Evolutionary conservation across 805 yeast species (phyloP).

Genomic region (Yamadazyma olivae): DNA sequence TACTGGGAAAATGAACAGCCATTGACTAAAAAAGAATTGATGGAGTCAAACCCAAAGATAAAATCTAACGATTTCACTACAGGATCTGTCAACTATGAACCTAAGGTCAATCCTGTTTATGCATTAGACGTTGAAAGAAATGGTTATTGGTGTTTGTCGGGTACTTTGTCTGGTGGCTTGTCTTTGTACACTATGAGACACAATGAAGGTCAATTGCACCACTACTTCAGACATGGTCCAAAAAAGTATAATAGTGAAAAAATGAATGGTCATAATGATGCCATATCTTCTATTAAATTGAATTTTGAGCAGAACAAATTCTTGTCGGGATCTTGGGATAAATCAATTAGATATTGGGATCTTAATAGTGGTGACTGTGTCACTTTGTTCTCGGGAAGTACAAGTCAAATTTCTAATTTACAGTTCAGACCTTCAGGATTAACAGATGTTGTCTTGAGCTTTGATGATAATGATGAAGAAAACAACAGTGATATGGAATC

Average conservation of each 20-base stretch:
- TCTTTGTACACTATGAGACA: slow-evolving; percentile 78
- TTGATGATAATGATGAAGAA: slow-evolving; percentile 17
- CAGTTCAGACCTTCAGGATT: slow-evolving; percentile 66
- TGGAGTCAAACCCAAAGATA: slow-evolving; percentile 32
- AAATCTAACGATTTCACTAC: slow-evolving; percentile 31
- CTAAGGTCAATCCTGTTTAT: slow-evolving; percentile 78
- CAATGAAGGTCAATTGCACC: slow-evolving; percentile 76
- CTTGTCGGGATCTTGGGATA: slow-evolving; percentile 91
- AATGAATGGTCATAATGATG: slow-evolving; percentile 56
- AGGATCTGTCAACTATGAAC: slow-evolving; percentile 47
- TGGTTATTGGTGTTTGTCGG: slow-evolving; percentile 81
- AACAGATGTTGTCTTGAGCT: slow-evolving; percentile 36
- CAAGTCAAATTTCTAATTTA: slow-evolving; percentile 78
- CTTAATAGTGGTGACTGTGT: slow-evolving; percentile 62
- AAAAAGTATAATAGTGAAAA: slow-evolving; percentile 24
- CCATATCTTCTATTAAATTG: slow-evolving; percentile 70
- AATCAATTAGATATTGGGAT: slow-evolving; percentile 78
- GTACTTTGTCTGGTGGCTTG: slow-evolving; percentile 82
- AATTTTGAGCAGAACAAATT: slow-evolving; percentile 61
- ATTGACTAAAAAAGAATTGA: slow-evolving; percentile 39
- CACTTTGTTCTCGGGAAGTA: slow-evolving; percentile 49
- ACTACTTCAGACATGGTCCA: slow-evolving; percentile 52
- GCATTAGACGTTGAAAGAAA: slow-evolving; percentile 81
- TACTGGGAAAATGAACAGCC: slow-evolving; percentile 99
- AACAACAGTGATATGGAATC: slow-evolving; percentile 42